A percentile compares a stretch with the other conserved stretches of the same genome.
phyloP scores from a whole-genome alignment of 352 stramenopile genomes.

The Poterioochromonas sp. region DNA sequence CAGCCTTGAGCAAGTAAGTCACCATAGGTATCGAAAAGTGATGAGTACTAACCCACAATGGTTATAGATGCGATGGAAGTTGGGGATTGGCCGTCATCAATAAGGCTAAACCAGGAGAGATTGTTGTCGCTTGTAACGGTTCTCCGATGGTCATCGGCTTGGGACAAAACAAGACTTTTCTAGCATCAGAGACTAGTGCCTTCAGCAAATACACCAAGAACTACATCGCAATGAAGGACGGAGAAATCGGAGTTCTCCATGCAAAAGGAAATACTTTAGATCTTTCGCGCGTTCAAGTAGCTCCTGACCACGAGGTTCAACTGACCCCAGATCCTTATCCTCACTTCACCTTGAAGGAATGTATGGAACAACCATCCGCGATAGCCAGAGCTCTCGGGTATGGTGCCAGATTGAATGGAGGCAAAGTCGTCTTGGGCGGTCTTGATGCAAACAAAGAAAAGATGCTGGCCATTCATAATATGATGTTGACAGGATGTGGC shows the following conservation, averaged over 20 bases:
- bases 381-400: conserved; percentile 84
- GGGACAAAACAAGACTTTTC: conserved; percentile 82
- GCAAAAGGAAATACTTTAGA: conserved; percentile 85
- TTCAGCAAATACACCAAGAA: conserved; percentile 90
- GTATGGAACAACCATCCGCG: conserved; percentile 86
- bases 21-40: no score
- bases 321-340: conserved; percentile 82
- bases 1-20: conserved; percentile 28
- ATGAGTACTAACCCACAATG: no score
- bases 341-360: conserved; percentile 85
- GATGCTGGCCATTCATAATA: conserved; percentile 67
- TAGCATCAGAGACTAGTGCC: conserved; percentile 63
- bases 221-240: conserved; percentile 87
- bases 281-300: conserved; percentile 72
- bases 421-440: conserved; percentile 85
- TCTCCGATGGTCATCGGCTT: conserved; percentile 76
- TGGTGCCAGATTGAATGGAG: conserved; percentile 78
- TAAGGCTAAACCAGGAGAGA: conserved; percentile 79
- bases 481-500: conserved; percentile 85
- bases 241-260: conserved; percentile 86
- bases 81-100: conserved; percentile 89
- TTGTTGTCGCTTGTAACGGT: conserved; percentile 92
- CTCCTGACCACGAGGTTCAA: conserved; percentile 84
- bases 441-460: conserved; percentile 75
- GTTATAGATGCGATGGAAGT: conserved; percentile 80